Conservation (phyloP, 768 basidiomycete species). For the Termitomyces sp. region DNA sequence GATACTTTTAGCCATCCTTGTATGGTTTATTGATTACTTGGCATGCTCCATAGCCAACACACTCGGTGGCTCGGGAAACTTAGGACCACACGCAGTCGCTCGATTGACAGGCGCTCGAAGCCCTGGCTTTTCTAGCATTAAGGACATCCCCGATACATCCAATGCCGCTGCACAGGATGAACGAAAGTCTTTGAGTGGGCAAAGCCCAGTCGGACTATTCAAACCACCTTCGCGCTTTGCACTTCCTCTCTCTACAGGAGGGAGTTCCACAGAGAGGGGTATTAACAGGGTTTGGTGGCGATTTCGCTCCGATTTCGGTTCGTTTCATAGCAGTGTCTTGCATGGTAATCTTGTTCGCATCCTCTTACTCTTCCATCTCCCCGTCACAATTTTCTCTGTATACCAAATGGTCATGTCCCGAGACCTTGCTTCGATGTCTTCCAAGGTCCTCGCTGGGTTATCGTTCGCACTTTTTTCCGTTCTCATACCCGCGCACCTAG, state of each 20-base stretch:
- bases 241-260: slow-evolving; percentile 17
- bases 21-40: slow-evolving; percentile 70
- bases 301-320: slow-evolving; percentile 56
- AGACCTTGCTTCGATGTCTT: slow-evolving; percentile 44
- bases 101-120: slow-evolving; percentile 29
- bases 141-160: slow-evolving; percentile 42
- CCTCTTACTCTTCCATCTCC: slow-evolving; percentile 90
- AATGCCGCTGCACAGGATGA: slow-evolving; percentile 32
- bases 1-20: slow-evolving; percentile 59
- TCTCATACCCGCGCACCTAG: slow-evolving; percentile 65
- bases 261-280: slow-evolving; percentile 25
- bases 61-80: slow-evolving; percentile 8
- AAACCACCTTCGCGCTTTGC: slow-evolving; percentile 22
- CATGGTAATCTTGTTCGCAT: slow-evolving; percentile 91
- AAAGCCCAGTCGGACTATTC: slow-evolving; percentile 18
- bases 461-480: slow-evolving; percentile 80
- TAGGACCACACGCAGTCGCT: slow-evolving; percentile 13
- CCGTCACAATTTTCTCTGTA: slow-evolving; percentile 86
- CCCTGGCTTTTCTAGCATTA: slow-evolving; percentile 36
- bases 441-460: slow-evolving; percentile 75
- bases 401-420: slow-evolving; percentile 73
- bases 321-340: slow-evolving; percentile 76
- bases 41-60: slow-evolving; percentile 29
- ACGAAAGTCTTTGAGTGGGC: slow-evolving; percentile 40
- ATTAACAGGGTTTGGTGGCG: slow-evolving; percentile 46